Evolutionary conservation across 352 stramenopile genomes (phyloP), one percentile per base, ranked within the genome.

Genomic region (Pythium plurisporium): DNA sequence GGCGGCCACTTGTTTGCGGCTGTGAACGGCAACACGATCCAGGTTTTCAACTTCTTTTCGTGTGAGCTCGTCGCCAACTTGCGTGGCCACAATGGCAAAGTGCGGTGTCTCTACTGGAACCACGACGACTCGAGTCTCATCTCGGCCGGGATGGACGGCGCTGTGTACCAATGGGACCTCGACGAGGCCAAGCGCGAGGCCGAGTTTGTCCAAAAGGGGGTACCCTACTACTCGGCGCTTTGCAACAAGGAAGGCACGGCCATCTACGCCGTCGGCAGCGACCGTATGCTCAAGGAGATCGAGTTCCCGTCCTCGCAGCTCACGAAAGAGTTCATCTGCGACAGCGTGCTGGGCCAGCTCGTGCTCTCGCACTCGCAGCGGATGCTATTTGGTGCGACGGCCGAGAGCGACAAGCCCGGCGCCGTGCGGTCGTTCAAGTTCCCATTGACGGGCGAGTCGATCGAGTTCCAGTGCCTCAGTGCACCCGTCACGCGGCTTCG

Each of bases 1-100:
- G 91, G 91, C 5, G 89, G 90, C 0, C 87, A 98, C 55, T 96
- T 85, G 50, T 97, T 97, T 33, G 90, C 91, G 2, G 86, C 87
- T 2, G 86, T 73, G 5, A 92, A 94, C 62, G 92, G 87, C 59
- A 96, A 96, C 38, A 82, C 87, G 12, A 82, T 98, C 7, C 79
- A 92, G 26, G 87, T 91, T 4, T 94, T 91, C 68, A 71, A 67
- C 42, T 91, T 76, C 2, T 94, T 91, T 62, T 91, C 84, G 0
- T 78, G 84, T 3, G 84, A 94, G 30, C 30, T 94, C 11, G 66
- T 92, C 17, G 69, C 60, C 1, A 72, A 92, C 2, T 45, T 95
- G 1, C 79, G 84, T 26, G 86, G 86, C 0, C 86, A 95, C 54
- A 93, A 81, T 9, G 90, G 92, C 55, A 78, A 81, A 12, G 79